Conservation (phyloP, 2,329 filamentous ascomycete species). For the Hymenoscyphus salicellus region DNA sequence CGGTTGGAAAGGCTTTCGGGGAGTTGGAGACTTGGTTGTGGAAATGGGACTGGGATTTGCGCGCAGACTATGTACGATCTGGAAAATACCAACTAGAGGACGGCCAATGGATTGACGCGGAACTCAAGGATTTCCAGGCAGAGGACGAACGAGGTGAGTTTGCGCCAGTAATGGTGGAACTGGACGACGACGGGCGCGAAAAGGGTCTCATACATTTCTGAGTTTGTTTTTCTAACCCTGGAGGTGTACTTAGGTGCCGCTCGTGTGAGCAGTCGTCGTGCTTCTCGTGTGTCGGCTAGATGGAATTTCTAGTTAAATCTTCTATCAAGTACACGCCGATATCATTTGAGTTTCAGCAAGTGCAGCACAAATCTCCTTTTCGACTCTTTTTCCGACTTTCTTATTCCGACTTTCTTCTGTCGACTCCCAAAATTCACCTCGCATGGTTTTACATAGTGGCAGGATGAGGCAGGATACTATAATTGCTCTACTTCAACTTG, state of each 20-base stretch:
- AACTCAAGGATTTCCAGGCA: slow-evolving; percentile 50
- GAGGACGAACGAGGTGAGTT: slow-evolving; percentile 46
- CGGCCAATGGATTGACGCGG: slow-evolving; percentile 45
- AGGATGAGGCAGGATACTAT: slow-evolving; percentile 20
- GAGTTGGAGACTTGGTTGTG: slow-evolving; percentile 48
- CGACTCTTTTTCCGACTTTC: too few relatives aligned
- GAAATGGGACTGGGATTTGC: slow-evolving; percentile 54
- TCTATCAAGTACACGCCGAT: slow-evolving; percentile 1
- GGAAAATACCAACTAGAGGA: slow-evolving; percentile 53
- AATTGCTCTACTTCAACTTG: background rate
- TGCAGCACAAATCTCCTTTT: background rate
- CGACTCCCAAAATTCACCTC: slow-evolving; percentile 15
- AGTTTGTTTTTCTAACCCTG: slow-evolving; percentile 23
- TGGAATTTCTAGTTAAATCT: slow-evolving; percentile 11
- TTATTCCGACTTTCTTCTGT: slow-evolving; percentile 20
- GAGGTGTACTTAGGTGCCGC: slow-evolving; percentile 23
- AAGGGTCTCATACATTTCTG: slow-evolving; percentile 34
- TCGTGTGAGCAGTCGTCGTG: slow-evolving; percentile 12
- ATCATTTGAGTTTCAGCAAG: slow-evolving; percentile 6
- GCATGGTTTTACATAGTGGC: slow-evolving; percentile 14
- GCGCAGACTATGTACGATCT: slow-evolving; percentile 47
- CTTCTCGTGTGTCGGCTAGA: slow-evolving; percentile 20
- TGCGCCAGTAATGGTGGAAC: slow-evolving; percentile 35
- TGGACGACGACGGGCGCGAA: slow-evolving; percentile 36
- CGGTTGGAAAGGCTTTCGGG: slow-evolving; percentile 48